phyloP scores from a whole-genome alignment of 2,329 filamentous ascomycete species.

The Monilinia laxa region DNA sequence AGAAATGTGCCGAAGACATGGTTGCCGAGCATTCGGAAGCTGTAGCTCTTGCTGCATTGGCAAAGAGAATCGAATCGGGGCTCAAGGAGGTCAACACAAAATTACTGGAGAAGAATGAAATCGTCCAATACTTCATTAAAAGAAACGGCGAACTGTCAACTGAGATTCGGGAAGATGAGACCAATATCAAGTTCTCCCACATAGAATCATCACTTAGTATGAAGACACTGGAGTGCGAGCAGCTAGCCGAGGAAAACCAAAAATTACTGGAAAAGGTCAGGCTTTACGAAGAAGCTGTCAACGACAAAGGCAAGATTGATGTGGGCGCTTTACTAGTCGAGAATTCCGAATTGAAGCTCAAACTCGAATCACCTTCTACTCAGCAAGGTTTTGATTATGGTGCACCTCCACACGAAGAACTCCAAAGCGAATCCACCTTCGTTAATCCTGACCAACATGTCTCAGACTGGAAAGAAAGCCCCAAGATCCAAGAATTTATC shows the following conservation, averaged over 20 bases:
- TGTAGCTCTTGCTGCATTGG: slow-evolving; percentile 19
- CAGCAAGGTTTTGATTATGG: slow-evolving; percentile 14
- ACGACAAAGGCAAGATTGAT: slow-evolving; percentile 23
- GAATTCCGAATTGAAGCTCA: slow-evolving; percentile 21
- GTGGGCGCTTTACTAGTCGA: slow-evolving; percentile 21
- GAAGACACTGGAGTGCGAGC: slow-evolving; percentile 20
- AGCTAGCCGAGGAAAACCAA: slow-evolving; percentile 17
- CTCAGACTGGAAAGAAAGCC: slow-evolving; percentile 20
- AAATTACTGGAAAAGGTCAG: slow-evolving; percentile 16
- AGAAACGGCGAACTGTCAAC: slow-evolving; percentile 19
- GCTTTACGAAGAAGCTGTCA: slow-evolving; percentile 22
- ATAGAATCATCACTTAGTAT: slow-evolving; percentile 19
- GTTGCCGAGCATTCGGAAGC: slow-evolving; percentile 20
- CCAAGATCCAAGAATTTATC: slow-evolving; percentile 17
- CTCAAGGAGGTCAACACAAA: slow-evolving; percentile 20
- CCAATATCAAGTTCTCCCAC: slow-evolving; percentile 18
- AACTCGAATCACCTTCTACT: slow-evolving; percentile 1
- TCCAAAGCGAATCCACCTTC: slow-evolving; percentile 20
- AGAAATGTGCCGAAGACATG: slow-evolving; percentile 21
- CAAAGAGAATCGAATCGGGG: slow-evolving; percentile 22
- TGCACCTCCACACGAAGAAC: slow-evolving; percentile 12
- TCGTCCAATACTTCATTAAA: slow-evolving; percentile 22
- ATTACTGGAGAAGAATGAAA: slow-evolving; percentile 22
- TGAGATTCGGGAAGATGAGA: slow-evolving; percentile 18
- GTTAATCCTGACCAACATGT: slow-evolving; percentile 11